Base-by-base conservation (phyloP, 345 rosid species). In the Acer saccharum region DNA sequence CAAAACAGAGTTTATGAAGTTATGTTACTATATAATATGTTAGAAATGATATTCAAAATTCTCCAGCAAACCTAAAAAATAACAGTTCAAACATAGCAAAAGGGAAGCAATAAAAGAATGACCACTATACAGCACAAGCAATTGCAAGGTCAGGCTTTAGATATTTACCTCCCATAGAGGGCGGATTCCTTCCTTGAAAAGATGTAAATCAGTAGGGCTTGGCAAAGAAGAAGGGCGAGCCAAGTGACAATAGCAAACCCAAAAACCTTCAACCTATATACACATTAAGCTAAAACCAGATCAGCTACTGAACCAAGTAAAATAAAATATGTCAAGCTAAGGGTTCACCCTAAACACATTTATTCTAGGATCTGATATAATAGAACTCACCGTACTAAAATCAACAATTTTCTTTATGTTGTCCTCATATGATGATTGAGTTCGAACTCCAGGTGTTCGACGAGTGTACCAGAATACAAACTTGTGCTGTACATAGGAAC, bases 381-480 rank as follows among this genome's bases (percentile, higher is more conserved):
- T 14, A 65, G 12, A 81, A 76, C 94, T 89, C 82, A 92, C 98
- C 0, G 98, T 92, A 77, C 97, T 93, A 80, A 94, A 97, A n/a
- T 92, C 98, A 41, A 86, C 92, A 64, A 97, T 92, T 86, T 93
- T 93, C 93, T 90, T 97, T 76, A 94, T 88, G 80, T 97, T 97
- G 83, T 97, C 98, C 84, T 93, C 99, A 7, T 97, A 97, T 8
- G 99, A 89, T 32, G 98, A 86, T 77, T 92, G 98, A 68, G 83
- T 88, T 82, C 97, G 86, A 70, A 90, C 93, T 55, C 99, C 98
- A 21, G 97, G 98, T 23, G 95, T 89, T 62, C 98, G 93, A 66
- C 97, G 98, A 21, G 97, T 94, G 87, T 91, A 94, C 99, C 99
- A 97, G 81, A 94, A 89, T n/a, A 87, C 89, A 86, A 84, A 94